Base-by-base conservation (phyloP, 768 basidiomycete genomes). In the Collybia nuda region DNA sequence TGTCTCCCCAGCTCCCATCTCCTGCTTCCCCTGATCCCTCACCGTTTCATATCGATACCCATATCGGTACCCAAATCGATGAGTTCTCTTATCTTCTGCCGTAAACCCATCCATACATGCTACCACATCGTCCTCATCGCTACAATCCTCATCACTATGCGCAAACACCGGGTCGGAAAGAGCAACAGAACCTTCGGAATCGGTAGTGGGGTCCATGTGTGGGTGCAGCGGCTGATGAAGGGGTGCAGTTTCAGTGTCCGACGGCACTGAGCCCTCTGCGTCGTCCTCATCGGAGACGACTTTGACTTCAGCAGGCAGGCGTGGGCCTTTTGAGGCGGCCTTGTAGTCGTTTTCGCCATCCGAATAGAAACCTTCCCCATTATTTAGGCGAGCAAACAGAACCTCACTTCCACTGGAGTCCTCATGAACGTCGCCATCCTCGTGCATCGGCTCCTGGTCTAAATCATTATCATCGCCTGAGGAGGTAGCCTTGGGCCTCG, bases 1-100 rank as follows among this genome's bases (percentile, higher is more conserved):
- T 37, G 43, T 24, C 51, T 41, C 24, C 36, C 18, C 15, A 40
- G 41, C 45, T 17, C 44, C 19, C 22, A 53, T 36, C 29, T 43
- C 22, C 8, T 19, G 7, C 32, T 24, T 40, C 35, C 57, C 43
- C 42, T 65, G 59, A 3, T 19, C 35, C 12, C 45, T 48, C n/a
- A 28, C 22, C 6, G 40, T 37, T 19, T 44, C 47, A 35, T 49
- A 47, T 0, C 38, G 56, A 18, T 60, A 58, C 11, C 64, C 66
- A 57, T 63, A 66, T 2, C 62, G 54, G 55, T 70, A 68, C 2
- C 64, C 66, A 14, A 44, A 46, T 11, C 58, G 55, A 26, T 63
- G 52, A n/a, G 21, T 52, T 24, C 40, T 28, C 24, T 23, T 26
- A 50, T 39, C 39, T 18, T 52, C 51, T 23, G 32, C 17, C 18